Evolutionary conservation across 129 eudicot genomes (phyloP), one percentile per base, ranked within the genome.

Genomic region (Erigeron canadensis): DNA sequence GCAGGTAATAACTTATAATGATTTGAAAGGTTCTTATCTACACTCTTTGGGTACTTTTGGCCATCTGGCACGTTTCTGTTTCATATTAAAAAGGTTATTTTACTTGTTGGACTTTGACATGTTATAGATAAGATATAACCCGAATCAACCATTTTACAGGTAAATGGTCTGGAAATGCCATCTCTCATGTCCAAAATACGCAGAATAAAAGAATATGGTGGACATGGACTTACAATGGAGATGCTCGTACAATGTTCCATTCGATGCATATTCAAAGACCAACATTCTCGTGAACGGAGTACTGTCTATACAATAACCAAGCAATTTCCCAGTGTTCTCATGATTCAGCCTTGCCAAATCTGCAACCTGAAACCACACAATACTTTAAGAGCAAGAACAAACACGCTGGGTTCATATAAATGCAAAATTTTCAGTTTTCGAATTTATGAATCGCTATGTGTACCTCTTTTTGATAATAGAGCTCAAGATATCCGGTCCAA

Each of bases 381-480:
- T 4, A 73, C 51, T 63, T 46, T 16, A 55, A 75, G 43, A 16
- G 28, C 44, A 75, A 11, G 6, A 16, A 37, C 4, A 5, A 66
- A 54, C 11, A 28, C 43, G 19, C 42, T 0, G 47, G 43, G 57
- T 42, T 70, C 40, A 61, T 50, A 71, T 16, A 12, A 18, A 63
- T 63, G 42, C 59, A 63, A 51, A 50, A 41, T 21, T 53, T 69
- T 15, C 2, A 4, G n/a, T 50, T 58, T 34, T 13, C 7, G n/a
- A 23, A 5, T 21, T 53, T 0, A 54, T 63, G 65, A 42, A 28
- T 28, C 34, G 34, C 34, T 28, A 21, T 9, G 8, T 15, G 18
- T 77, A 90, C 99, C 99, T 95, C 91, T 80, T 85, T 88, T 68
- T 88, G 97, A 69, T 84, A 95, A 77, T 90, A 95, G 67, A 95